Percentiles rank a stretch among this genome's conserved stretches.
phyloP scores from a whole-genome alignment of 2,329 filamentous ascomycete genomes.

The Colletotrichum abscissum region DNA sequence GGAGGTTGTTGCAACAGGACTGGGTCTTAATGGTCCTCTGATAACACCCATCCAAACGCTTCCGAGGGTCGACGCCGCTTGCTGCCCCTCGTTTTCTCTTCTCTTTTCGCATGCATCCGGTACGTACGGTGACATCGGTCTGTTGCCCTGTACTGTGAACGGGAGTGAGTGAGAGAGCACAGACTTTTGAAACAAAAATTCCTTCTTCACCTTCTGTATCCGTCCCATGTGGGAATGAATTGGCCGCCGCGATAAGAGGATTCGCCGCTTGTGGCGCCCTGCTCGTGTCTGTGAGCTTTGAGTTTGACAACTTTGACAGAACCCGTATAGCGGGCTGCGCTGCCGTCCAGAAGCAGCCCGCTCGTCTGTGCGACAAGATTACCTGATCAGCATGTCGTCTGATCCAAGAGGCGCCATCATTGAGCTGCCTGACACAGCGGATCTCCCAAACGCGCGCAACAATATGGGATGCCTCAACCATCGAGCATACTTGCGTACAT shows the following conservation, averaged over 20 bases:
- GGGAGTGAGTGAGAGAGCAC: neutral
- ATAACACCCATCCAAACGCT: slow-evolving; percentile 13
- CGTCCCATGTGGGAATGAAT: slow-evolving; percentile 23
- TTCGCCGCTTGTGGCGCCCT: neutral
- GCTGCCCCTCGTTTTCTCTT: slow-evolving; percentile 3
- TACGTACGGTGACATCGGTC: slow-evolving; percentile 25
- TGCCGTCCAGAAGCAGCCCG: neutral
- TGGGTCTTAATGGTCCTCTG: neutral
- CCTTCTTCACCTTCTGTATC: slow-evolving; percentile 7
- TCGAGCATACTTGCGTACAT: neutral
- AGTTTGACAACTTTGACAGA: slow-evolving; percentile 21
- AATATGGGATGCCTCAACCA: slow-evolving; percentile 10
- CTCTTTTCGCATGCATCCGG: slow-evolving; percentile 8
- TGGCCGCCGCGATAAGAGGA: neutral
- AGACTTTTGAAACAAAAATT: slow-evolving; percentile 4
- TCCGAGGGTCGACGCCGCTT: neutral
- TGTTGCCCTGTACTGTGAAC: neutral
- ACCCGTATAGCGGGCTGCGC: neutral
- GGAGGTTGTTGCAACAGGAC: slow-evolving; percentile 18
- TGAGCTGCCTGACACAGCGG: slow-evolving; percentile 13
- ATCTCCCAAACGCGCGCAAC: slow-evolving; percentile 13
- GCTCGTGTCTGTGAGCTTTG: slow-evolving; percentile 11
- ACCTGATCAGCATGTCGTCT: slow-evolving; percentile 31
- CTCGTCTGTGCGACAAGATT: slow-evolving; percentile 25
- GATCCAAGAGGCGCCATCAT: slow-evolving; percentile 13